Conservation (phyloP, 2,329 filamentous ascomycete species). For the Colletotrichum tabaci region DNA sequence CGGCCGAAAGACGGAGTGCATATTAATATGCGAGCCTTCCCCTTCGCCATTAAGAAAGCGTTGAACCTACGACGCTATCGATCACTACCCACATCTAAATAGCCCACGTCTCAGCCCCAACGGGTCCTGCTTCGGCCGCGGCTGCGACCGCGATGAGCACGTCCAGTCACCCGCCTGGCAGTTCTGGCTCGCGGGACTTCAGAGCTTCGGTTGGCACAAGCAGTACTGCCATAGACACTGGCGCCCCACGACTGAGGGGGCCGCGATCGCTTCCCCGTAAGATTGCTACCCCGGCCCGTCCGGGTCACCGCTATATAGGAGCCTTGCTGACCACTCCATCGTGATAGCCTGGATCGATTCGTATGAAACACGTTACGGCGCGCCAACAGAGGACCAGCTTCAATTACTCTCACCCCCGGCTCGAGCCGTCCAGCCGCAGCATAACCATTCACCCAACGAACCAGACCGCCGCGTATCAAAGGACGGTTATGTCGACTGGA, state of each 20-base stretch:
- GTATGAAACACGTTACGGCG: constrained; percentile 60
- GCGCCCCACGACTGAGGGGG: constrained; percentile 40
- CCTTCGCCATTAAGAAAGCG: constrained; percentile 32
- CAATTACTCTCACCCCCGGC: constrained; percentile 56
- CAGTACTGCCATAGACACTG: constrained; percentile 39
- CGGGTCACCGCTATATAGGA: neutral
- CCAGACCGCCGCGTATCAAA: constrained; percentile 60
- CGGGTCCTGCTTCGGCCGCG: constrained; percentile 25
- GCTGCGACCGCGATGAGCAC: constrained; percentile 41
- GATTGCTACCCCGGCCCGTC: constrained; percentile 14
- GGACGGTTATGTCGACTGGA: constrained; percentile 63
- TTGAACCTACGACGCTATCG: constrained; percentile 36
- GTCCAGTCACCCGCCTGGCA: constrained; percentile 40
- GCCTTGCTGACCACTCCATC: constrained; percentile 37
- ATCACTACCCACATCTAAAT: constrained; percentile 21
- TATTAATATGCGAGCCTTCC: constrained; percentile 42
- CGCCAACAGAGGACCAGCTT: constrained; percentile 56
- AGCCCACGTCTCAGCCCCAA: constrained; percentile 7
- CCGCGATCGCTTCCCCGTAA: constrained; percentile 51
- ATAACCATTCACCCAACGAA: constrained; percentile 59
- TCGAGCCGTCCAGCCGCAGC: constrained; percentile 56
- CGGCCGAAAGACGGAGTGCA: constrained; percentile 29
- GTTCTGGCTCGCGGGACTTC: constrained; percentile 42
- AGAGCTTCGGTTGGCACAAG: constrained; percentile 42
- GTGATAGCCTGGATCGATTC: constrained; percentile 65